Conservation (phyloP, 139 green algal species). For the Parachlorella kessleri region DNA sequence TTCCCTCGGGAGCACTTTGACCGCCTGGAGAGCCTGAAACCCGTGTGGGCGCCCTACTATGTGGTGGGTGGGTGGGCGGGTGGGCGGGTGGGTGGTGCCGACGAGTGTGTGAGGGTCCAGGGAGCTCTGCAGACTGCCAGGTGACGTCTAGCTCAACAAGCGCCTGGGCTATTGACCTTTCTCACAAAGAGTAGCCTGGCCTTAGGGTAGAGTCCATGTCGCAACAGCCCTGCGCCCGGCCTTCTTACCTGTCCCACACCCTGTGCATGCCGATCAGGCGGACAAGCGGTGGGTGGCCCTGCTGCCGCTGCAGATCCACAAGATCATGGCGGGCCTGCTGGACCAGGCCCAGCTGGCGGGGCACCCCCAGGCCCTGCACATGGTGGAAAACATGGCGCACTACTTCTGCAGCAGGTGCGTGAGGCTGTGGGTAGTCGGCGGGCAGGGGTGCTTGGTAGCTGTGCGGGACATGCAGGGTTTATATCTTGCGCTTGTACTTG, state of each 20-base stretch:
- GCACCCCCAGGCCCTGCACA: conserved; percentile 40
- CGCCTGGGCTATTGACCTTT: no score
- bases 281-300: neutral
- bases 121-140: no score
- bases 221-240: neutral
- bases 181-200: no score
- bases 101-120: no score
- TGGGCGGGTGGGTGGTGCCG: no score
- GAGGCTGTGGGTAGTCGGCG: no score
- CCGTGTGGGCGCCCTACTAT: conserved; percentile 73
- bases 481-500: no score
- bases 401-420: conserved; percentile 46
- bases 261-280: neutral
- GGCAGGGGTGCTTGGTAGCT: no score
- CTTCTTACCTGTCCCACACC: neutral
- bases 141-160: no score
- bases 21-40: conserved; percentile 52
- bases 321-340: conserved; percentile 71
- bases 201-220: no score
- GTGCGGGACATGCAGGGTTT: no score
- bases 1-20: conserved; percentile 69
- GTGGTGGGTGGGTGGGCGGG: conserved; percentile 43
- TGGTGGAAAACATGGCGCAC: conserved; percentile 38
- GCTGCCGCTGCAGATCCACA: conserved; percentile 60
- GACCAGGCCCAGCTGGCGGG: conserved; percentile 53